These are phyloP conservation scores for Clavispora asparagi DNA, from an alignment of 805 yeast species.

Conservation along the genomic window DNA sequence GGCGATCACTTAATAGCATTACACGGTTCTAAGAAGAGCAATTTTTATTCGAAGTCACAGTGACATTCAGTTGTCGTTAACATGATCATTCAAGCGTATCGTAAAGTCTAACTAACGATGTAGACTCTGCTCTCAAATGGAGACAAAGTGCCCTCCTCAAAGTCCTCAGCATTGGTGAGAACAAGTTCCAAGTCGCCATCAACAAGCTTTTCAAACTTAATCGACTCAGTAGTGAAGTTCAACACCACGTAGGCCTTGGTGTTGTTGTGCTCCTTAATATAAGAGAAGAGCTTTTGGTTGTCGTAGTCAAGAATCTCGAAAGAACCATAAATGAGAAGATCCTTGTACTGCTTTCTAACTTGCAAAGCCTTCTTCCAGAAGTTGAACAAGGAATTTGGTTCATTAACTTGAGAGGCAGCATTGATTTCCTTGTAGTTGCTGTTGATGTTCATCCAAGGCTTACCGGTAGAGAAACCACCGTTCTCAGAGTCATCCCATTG, in stretches of 20 bases:
- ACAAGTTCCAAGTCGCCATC: conserved; percentile 26
- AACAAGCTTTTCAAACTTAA: conserved; percentile 22
- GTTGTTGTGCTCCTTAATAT: conserved; percentile 30
- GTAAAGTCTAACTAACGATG: conserved; percentile 11
- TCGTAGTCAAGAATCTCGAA: conserved; percentile 41
- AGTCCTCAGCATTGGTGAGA: conserved; percentile 24
- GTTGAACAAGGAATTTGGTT: conserved; percentile 40
- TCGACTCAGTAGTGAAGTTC: conserved; percentile 17
- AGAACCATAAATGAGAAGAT: conserved; percentile 41
- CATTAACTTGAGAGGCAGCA: conserved; percentile 40
- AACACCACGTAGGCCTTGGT: conserved; percentile 20
- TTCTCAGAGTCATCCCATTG: conserved; percentile 44
- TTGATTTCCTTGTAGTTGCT: conserved; percentile 47
- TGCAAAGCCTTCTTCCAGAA: conserved; percentile 43
- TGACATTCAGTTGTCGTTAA: not conserved
- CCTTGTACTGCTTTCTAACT: conserved; percentile 41
- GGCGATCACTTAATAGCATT: not conserved
- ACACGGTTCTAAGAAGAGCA: too few species aligned
- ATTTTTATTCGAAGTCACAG: too few species aligned
- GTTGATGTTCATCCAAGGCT: conserved; percentile 52
- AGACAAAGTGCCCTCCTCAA: conserved; percentile 21
- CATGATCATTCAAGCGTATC: not conserved
- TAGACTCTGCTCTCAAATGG: conserved; percentile 46
- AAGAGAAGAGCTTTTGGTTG: conserved; percentile 38
- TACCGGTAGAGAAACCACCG: conserved; percentile 45